phyloP scores from a whole-genome alignment of 2,329 filamentous ascomycete species.

The Coniosporium uncinatum region DNA sequence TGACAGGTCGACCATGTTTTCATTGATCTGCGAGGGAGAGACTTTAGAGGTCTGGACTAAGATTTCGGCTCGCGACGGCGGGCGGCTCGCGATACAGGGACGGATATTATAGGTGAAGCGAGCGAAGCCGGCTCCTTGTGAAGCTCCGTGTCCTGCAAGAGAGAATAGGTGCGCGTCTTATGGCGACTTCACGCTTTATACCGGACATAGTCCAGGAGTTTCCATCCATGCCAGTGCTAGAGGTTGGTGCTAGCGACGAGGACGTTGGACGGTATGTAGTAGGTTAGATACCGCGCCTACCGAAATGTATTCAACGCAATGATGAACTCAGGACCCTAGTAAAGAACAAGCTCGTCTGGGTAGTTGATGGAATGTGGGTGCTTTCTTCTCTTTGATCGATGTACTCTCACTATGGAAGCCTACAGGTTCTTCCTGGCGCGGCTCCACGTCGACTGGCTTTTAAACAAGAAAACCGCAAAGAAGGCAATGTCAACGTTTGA shows the following conservation, averaged over 20 bases:
- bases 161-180: conserved; percentile 5
- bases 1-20: no score
- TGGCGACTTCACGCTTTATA: conserved; percentile 14
- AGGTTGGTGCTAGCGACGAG: conserved; percentile 13
- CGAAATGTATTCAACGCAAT: conserved; percentile 11
- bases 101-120: no score
- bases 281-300: conserved; percentile 10
- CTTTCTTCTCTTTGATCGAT: conserved; percentile 1
- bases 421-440: conserved; percentile 6
- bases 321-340: conserved; percentile 10
- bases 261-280: conserved; percentile 15
- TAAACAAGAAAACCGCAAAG: background rate
- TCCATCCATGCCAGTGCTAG: conserved; percentile 6
- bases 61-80: no score
- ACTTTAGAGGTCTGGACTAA: no score
- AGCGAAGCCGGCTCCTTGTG: no score
- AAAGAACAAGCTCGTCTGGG: conserved; percentile 10
- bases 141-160: conserved; percentile 8
- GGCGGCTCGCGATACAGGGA: no score
- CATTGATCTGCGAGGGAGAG: no score
- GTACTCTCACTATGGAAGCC: background rate
- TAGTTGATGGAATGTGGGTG: conserved; percentile 16
- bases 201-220: conserved; percentile 12
- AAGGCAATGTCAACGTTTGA: background rate
- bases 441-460: conserved; percentile 6